Evolutionary conservation across 768 basidiomycete species (phyloP).

Genomic region (Clavulina sp.): DNA sequence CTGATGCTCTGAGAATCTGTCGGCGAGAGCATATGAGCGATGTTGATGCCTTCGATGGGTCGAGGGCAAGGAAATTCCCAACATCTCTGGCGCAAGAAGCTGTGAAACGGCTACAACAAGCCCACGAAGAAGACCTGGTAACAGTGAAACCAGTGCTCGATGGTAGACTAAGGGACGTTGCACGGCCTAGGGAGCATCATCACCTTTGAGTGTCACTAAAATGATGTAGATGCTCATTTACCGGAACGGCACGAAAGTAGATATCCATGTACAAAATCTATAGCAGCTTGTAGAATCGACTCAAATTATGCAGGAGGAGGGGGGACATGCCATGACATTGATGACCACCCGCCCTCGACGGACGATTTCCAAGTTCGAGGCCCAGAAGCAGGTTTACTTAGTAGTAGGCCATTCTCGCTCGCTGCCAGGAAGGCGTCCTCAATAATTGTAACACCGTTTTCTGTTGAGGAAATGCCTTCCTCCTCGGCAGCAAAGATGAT

Average conservation of each 20-base stretch:
- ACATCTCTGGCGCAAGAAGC: not conserved
- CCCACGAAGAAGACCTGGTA: slow-evolving; percentile 31
- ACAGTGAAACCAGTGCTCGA: slow-evolving; percentile 48
- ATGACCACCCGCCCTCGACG: not conserved
- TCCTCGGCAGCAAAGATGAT: not conserved
- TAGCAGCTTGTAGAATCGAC: not conserved
- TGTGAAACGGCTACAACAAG: slow-evolving; percentile 9
- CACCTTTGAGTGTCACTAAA: too few species aligned
- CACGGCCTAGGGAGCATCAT: too few species aligned
- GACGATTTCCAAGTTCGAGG: not conserved
- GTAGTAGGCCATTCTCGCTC: slow-evolving; percentile 3
- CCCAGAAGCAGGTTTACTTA: not conserved
- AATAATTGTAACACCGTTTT: not conserved
- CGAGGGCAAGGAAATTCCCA: slow-evolving; percentile 19
- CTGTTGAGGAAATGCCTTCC: not conserved
- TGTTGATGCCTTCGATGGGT: slow-evolving; percentile 59
- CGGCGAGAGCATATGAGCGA: slow-evolving; percentile 57
- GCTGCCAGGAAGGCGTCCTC: not conserved
- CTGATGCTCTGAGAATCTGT: slow-evolving; percentile 36
- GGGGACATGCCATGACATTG: not conserved
- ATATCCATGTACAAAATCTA: not conserved
- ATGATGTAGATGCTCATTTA: not conserved
- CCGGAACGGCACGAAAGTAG: not conserved
- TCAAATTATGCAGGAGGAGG: not conserved
- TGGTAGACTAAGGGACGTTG: slow-evolving; percentile 43